These are phyloP conservation scores for Paecilomyces niveus DNA, from an alignment of 2,329 filamentous ascomycete genomes.

Conservation along the genomic window DNA sequence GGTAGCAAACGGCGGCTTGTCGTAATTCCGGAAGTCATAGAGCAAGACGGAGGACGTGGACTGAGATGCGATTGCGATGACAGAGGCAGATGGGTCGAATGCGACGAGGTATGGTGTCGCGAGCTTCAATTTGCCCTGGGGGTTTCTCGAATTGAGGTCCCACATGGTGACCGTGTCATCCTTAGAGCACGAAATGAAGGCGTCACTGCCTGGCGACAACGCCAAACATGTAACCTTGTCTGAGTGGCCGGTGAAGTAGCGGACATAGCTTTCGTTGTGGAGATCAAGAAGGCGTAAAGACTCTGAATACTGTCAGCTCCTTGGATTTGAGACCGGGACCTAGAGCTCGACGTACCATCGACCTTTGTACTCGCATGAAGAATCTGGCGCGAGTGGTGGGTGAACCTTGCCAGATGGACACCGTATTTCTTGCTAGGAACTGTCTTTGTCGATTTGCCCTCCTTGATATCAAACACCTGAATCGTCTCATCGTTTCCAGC, in stretches of 20 bases:
- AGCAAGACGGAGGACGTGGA: slow-evolving; percentile 72
- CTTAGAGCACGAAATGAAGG: slow-evolving; percentile 83
- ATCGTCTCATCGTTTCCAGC: slow-evolving; percentile 91
- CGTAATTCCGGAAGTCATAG: slow-evolving; percentile 90
- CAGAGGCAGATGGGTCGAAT: slow-evolving; percentile 85
- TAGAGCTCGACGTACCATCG: slow-evolving; percentile 52
- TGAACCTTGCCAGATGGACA: slow-evolving; percentile 88
- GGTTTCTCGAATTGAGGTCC: slow-evolving; percentile 75
- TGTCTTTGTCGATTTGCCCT: slow-evolving; percentile 82
- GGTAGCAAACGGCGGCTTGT: slow-evolving; percentile 79
- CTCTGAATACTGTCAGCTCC: slow-evolving; percentile 36
- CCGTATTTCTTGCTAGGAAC: slow-evolving; percentile 96
- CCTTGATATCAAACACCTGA: slow-evolving; percentile 88
- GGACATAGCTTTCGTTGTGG: slow-evolving; percentile 93
- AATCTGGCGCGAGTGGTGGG: slow-evolving; percentile 82
- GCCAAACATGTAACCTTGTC: slow-evolving; percentile 74
- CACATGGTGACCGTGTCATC: slow-evolving; percentile 90
- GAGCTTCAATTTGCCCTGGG: slow-evolving; percentile 72
- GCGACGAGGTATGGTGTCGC: slow-evolving; percentile 74
- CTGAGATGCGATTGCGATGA: slow-evolving; percentile 84
- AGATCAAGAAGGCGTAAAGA: slow-evolving; percentile 75
- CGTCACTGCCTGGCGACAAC: slow-evolving; percentile 78
- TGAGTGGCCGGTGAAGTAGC: slow-evolving; percentile 91
- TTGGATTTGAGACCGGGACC: neutral
- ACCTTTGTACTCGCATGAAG: slow-evolving; percentile 95